Evolutionary conservation across 441 rosid species (phyloP).

Genomic region (Adansonia madagascariensis): DNA sequence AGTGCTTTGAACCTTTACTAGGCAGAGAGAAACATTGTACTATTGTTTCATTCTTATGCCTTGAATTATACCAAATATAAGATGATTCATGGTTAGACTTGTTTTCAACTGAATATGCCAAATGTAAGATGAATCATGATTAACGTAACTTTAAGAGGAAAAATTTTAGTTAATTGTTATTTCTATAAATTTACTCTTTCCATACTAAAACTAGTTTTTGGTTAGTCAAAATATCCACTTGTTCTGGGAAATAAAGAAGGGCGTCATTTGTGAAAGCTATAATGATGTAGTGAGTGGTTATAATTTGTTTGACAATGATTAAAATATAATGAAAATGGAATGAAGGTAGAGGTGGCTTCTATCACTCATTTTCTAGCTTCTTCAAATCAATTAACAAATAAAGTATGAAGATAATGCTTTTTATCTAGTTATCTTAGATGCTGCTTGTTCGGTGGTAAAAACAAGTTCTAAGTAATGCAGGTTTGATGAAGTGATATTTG

Average conservation of each 20-base stretch:
- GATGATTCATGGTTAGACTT: neutral
- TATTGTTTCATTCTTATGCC: constrained; percentile 9
- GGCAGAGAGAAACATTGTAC: constrained; percentile 20
- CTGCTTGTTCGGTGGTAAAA: neutral
- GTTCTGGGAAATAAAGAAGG: neutral
- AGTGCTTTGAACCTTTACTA: constrained; percentile 11
- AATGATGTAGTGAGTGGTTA: neutral
- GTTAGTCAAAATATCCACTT: neutral
- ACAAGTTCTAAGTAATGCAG: neutral
- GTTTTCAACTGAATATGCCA: neutral
- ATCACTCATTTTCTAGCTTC: neutral
- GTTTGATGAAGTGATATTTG: neutral
- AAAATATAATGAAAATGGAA: neutral
- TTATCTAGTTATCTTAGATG: neutral
- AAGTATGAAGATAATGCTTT: neutral
- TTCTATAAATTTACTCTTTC: neutral
- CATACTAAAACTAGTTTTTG: neutral
- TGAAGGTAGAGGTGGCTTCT: constrained; percentile 16
- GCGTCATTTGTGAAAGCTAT: neutral
- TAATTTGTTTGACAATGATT: neutral
- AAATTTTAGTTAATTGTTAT: neutral
- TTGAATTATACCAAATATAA: neutral
- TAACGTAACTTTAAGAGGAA: neutral
- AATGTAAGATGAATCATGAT: too few relatives aligned
- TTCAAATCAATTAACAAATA: neutral